Percentiles rank a stretch among this genome's conserved stretches.
These are phyloP conservation scores for Russula ochroleuca DNA, from an alignment of 768 basidiomycete genomes.

Conservation along the genomic window DNA sequence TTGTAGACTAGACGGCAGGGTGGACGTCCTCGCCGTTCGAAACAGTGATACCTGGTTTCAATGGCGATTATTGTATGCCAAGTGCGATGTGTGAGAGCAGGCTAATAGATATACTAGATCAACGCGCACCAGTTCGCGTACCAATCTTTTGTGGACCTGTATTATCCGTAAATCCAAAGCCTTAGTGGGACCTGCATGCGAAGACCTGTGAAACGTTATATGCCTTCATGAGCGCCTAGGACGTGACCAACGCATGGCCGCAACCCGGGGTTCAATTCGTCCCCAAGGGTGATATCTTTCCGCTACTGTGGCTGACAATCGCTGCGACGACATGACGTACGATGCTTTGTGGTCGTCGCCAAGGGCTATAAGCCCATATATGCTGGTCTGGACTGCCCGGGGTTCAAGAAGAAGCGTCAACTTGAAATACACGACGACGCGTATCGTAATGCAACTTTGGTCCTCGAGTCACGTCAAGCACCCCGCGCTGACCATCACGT, in stretches of 20 bases:
- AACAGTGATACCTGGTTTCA: slow-evolving; percentile 85
- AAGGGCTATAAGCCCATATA: neutral
- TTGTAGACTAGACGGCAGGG: neutral
- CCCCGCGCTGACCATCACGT: too few species aligned
- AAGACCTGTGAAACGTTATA: neutral
- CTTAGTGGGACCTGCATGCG: neutral
- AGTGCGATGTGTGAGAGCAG: neutral
- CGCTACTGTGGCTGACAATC: too few species aligned
- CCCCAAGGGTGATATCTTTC: too few species aligned
- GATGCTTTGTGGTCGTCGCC: neutral
- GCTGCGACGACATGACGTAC: neutral
- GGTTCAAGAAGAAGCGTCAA: neutral
- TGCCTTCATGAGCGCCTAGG: slow-evolving; percentile 86
- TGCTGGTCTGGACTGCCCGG: neutral
- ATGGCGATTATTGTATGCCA: slow-evolving; percentile 61
- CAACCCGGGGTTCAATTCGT: neutral
- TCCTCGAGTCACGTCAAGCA: too few species aligned
- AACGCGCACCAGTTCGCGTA: slow-evolving; percentile 41
- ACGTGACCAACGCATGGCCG: slow-evolving; percentile 91
- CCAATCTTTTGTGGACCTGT: slow-evolving; percentile 62
- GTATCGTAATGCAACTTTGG: too few species aligned
- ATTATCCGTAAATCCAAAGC: slow-evolving; percentile 1
- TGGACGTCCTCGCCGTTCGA: slow-evolving; percentile 58
- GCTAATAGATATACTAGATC: neutral
- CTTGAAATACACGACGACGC: neutral